Conservation (phyloP, 2,329 filamentous ascomycete species). For the Aspergillus flavus region DNA sequence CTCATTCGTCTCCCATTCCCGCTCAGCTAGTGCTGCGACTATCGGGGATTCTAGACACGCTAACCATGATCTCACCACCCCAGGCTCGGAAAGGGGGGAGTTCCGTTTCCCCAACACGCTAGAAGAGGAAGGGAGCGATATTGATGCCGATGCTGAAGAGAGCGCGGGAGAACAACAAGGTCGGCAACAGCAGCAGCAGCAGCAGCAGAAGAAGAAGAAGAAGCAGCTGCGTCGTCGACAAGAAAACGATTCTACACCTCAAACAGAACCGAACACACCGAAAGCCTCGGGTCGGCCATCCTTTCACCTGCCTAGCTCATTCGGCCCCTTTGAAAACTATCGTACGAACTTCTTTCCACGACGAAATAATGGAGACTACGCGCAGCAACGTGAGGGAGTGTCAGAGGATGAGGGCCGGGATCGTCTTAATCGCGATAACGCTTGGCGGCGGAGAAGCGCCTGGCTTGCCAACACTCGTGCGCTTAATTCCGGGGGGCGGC, state of each 20-base stretch:
- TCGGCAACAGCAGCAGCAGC: slow-evolving; percentile 52
- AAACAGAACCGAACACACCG: slow-evolving; percentile 70
- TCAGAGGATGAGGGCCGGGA: slow-evolving; percentile 77
- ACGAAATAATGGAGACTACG: slow-evolving; percentile 65
- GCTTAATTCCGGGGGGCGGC: slow-evolving; percentile 51
- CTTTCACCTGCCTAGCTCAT: slow-evolving; percentile 50
- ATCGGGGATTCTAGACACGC: slow-evolving; percentile 44
- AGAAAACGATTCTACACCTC: slow-evolving; percentile 53
- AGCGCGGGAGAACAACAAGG: slow-evolving; percentile 74
- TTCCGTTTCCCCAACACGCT: slow-evolving; percentile 58
- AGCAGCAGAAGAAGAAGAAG: slow-evolving; percentile 63
- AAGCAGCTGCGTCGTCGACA: slow-evolving; percentile 54
- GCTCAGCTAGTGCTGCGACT: slow-evolving; percentile 52
- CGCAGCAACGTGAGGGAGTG: slow-evolving; percentile 63
- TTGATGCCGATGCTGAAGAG: slow-evolving; percentile 79
- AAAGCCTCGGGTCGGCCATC: slow-evolving; percentile 46
- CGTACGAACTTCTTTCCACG: slow-evolving; percentile 59
- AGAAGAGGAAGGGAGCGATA: slow-evolving; percentile 66
- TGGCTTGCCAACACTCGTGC: slow-evolving; percentile 55
- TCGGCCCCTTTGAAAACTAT: slow-evolving; percentile 48
- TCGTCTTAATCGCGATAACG: slow-evolving; percentile 57
- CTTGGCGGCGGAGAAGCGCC: slow-evolving; percentile 62
- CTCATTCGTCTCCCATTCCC: slow-evolving; percentile 51
- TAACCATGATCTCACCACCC: slow-evolving; percentile 45
- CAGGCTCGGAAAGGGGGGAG: slow-evolving; percentile 52